Percentiles rank a stretch among this genome's conserved stretches.
These are phyloP conservation scores for Oemleria cerasiformis DNA, from an alignment of 306 rosid species.

Conservation along the genomic window DNA sequence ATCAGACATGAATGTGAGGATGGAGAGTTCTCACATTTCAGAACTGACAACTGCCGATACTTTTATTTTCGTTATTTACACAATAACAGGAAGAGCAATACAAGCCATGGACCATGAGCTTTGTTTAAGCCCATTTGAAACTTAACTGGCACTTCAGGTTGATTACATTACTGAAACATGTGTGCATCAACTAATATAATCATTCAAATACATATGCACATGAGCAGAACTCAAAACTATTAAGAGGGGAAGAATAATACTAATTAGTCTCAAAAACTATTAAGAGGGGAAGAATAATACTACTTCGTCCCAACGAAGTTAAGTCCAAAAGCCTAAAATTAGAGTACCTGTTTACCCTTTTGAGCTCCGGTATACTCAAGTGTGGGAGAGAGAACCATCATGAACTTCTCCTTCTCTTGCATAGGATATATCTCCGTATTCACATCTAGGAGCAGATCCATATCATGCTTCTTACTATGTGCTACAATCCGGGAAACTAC, in stretches of 20 bases:
- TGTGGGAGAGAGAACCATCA: constrained; percentile 72
- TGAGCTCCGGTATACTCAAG: constrained; percentile 47
- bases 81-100: too few species aligned
- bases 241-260: not conserved
- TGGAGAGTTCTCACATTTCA: not conserved
- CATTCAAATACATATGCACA: not conserved
- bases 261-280: not conserved
- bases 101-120: not conserved
- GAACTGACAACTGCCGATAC: not conserved
- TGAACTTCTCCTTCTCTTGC: constrained; percentile 50
- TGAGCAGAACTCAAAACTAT: not conserved
- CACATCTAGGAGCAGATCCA: constrained; percentile 64
- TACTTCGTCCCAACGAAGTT: not conserved
- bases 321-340: not conserved
- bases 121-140: not conserved
- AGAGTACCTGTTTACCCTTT: constrained; percentile 45
- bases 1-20: constrained; percentile 3
- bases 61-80: not conserved
- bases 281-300: not conserved
- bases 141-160: not conserved
- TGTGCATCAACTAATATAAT: too few species aligned
- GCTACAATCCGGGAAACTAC: constrained; percentile 79
- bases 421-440: constrained; percentile 83
- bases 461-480: constrained; percentile 64
- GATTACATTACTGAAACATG: not conserved